Conservation (phyloP, 306 rosid species). For the Rosa multiflora region DNA sequence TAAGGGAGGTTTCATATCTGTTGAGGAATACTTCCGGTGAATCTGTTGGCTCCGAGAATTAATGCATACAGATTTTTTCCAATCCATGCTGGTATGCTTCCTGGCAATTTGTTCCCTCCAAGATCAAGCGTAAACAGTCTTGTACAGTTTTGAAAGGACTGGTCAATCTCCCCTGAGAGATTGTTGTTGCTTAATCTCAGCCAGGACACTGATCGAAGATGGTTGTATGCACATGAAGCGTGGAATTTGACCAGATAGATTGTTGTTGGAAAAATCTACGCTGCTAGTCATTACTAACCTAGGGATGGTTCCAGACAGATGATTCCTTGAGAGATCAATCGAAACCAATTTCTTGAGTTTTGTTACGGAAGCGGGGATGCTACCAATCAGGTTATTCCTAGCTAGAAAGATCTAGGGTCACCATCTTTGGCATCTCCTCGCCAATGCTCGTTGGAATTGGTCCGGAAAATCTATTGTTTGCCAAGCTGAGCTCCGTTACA, state of each 20-base stretch:
- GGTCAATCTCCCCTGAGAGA: constrained; percentile 5
- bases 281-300: neutral
- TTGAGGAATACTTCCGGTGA: neutral
- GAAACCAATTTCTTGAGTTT: neutral
- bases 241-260: constrained; percentile 5
- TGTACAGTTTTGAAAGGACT: neutral
- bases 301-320: neutral
- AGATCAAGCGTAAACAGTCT: neutral
- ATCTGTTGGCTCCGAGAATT: constrained; percentile 3
- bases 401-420: neutral
- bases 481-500: neutral
- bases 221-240: constrained; percentile 1
- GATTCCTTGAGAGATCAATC: constrained; percentile 1
- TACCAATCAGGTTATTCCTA: neutral
- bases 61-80: neutral
- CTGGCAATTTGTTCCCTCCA: constrained; percentile 6
- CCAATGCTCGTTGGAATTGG: neutral
- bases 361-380: neutral
- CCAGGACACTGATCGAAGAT: neutral
- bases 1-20: neutral
- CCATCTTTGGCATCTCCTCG: neutral
- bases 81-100: constrained; percentile 13
- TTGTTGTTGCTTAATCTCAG: constrained; percentile 5
- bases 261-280: constrained; percentile 1
- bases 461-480: neutral